Base-by-base conservation (phyloP, 1,139 yeast species). In the Blastobotrys arbuscula region DNA sequence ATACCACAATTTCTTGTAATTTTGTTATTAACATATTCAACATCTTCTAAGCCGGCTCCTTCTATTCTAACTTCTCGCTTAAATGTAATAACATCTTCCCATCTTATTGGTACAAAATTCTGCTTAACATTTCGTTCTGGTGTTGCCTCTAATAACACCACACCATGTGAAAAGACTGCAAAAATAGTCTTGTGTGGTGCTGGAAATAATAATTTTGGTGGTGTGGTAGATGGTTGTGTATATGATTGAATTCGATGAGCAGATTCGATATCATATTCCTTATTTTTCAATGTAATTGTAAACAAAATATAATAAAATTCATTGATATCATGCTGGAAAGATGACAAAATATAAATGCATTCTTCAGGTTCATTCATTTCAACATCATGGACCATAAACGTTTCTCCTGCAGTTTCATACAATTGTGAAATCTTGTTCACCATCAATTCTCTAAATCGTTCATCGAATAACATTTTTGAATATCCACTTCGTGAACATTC, bases 11-110 rank as follows among this genome's bases (percentile, higher is more conserved):
- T 62, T 24, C 67, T 59, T 1, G 62, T 47, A 30, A 61, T 50
- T 31, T 59, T 58, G 26, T 47, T 51, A 45, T 57, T 50, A 12
- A 49, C 46, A 6, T 53, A 49, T n/a, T 39, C 26, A 2, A 50
- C 39, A 65, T 69, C 68, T 61, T 80, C 85, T 53, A 70, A 71
- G 1, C 88, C 89, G 50, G 71, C 70, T 0, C 92, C 92, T 30
- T 84, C 68, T 15, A 87, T 70, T 1, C 72, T 68, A 2, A 82
- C 76, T 15, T 75, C 72, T 1, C 74, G 56, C 51, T 77, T 77
- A 54, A 88, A 75, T 15, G 75, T 71, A 18, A 88, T 71, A 8
- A 78, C 72, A 60, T 88, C 96, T 64, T 88, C 95, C 95, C 95
- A 86, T 60, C 82, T 74, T 28, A 12, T 28, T 24, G 82, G 77